These are phyloP conservation scores for Aureobasidium musti DNA, from an alignment of 2,329 filamentous ascomycete genomes.

Conservation along the genomic window DNA sequence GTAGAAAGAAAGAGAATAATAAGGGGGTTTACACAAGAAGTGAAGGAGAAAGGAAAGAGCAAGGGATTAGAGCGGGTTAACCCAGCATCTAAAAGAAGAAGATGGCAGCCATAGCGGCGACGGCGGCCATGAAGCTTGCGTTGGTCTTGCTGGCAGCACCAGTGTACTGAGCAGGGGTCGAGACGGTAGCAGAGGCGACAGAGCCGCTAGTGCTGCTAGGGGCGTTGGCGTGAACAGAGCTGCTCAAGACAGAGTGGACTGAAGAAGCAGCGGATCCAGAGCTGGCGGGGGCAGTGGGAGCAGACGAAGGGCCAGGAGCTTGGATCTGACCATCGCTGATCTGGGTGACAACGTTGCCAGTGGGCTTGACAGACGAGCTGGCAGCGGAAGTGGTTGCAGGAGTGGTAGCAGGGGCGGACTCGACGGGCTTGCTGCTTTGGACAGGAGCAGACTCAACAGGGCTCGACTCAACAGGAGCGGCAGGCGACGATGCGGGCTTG, in stretches of 20 bases:
- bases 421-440: not conserved
- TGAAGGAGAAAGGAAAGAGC: conserved; percentile 1
- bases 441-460: not conserved
- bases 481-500: not conserved
- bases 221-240: not conserved
- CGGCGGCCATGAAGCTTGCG: conserved; percentile 43
- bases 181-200: conserved; percentile 29
- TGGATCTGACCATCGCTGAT: conserved; percentile 29
- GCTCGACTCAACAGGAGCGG: not conserved
- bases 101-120: conserved; percentile 45
- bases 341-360: conserved; percentile 21
- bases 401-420: not conserved
- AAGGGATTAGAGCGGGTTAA: not conserved
- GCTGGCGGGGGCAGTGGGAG: not conserved
- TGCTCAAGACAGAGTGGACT: conserved; percentile 2
- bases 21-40: conserved; percentile 18
- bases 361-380: conserved; percentile 13
- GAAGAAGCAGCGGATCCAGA: conserved; percentile 1
- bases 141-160: conserved; percentile 45
- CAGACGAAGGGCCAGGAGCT: conserved; percentile 15
- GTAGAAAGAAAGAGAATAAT: not conserved
- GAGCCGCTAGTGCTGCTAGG: conserved; percentile 15
- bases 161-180: conserved; percentile 36
- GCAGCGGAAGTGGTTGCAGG: not conserved
- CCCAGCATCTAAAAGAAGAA: conserved; percentile 36